phyloP scores from a whole-genome alignment of 768 basidiomycete species.

The Termitomyces eurrhizus region DNA sequence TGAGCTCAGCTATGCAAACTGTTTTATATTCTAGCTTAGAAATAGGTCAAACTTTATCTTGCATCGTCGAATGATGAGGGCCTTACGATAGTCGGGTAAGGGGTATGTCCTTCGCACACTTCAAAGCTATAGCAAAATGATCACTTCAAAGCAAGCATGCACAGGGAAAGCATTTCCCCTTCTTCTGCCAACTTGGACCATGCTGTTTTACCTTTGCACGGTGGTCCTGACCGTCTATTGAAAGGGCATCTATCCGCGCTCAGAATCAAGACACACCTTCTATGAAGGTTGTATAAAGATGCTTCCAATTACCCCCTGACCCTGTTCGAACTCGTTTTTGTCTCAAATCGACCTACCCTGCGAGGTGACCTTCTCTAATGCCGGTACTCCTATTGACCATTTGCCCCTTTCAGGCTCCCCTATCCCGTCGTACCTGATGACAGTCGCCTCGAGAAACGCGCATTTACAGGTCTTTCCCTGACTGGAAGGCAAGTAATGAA shows the following conservation, averaged over 20 bases:
- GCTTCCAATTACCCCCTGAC: not conserved
- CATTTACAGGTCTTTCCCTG: slow-evolving; percentile 62
- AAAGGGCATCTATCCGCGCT: not conserved
- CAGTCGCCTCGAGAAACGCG: slow-evolving; percentile 75
- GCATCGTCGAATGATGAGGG: slow-evolving; percentile 65
- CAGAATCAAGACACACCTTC: slow-evolving; percentile 67
- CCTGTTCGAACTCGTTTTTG: not conserved
- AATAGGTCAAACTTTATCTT: slow-evolving; percentile 37
- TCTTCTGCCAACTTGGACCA: slow-evolving; percentile 90
- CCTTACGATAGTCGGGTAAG: slow-evolving; percentile 84
- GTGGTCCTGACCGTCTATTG: slow-evolving; percentile 25
- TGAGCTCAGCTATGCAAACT: slow-evolving; percentile 77
- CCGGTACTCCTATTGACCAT: slow-evolving; percentile 85
- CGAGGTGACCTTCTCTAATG: slow-evolving; percentile 77
- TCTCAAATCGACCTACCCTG: slow-evolving; percentile 62
- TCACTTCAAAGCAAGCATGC: slow-evolving; percentile 56
- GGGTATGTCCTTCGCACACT: slow-evolving; percentile 40
- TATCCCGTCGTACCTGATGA: slow-evolving; percentile 88
- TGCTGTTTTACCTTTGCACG: slow-evolving; percentile 75
- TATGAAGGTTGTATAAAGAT: slow-evolving; percentile 64
- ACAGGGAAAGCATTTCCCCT: slow-evolving; percentile 78
- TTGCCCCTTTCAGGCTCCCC: slow-evolving; percentile 72
- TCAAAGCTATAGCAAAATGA: not conserved
- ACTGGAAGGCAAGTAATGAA: slow-evolving; percentile 65
- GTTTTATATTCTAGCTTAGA: slow-evolving; percentile 39